A percentile compares a stretch with the other conserved stretches of the same genome.
Conservation (phyloP, 805 yeast genomes). For the Nakazawaea peltata region DNA sequence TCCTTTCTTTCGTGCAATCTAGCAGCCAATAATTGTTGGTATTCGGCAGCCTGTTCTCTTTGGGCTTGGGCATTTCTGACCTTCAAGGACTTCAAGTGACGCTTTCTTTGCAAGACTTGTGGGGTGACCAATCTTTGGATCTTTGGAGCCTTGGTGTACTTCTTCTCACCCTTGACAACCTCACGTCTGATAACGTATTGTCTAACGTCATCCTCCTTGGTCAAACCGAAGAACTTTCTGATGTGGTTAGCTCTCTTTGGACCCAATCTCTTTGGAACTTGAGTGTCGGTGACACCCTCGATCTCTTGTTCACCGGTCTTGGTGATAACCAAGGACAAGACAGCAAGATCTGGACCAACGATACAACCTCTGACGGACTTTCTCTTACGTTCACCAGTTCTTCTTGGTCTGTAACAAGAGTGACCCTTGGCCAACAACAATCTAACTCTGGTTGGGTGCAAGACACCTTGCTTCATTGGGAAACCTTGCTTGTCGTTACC, state of each 20-base stretch:
- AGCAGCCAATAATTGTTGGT: conserved; percentile 97
- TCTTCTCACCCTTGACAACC: conserved; percentile 95
- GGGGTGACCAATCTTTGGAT: conserved; percentile 99
- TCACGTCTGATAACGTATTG: conserved; percentile 96
- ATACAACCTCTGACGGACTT: conserved; percentile 99
- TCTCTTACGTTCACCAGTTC: conserved; percentile 99
- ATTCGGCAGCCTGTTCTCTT: conserved; percentile 99
- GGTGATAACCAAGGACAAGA: conserved; percentile 83
- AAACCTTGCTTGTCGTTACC: conserved; percentile 99
- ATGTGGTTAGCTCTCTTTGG: conserved; percentile 99
- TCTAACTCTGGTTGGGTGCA: conserved; percentile 99
- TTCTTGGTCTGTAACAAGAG: conserved; percentile 99
- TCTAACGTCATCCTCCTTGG: conserved; percentile 90
- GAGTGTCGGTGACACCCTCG: conserved; percentile 90
- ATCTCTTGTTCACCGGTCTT: conserved; percentile 97
- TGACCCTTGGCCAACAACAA: conserved; percentile 87
- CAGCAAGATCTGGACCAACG: conserved; percentile 95
- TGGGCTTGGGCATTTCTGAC: conserved; percentile 95
- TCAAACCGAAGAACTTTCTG: conserved; percentile 98
- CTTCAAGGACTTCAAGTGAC: conserved; percentile 90
- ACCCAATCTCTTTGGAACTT: conserved; percentile 98
- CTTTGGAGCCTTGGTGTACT: conserved; percentile 99
- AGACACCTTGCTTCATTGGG: conserved; percentile 99
- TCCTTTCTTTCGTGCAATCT: conserved; percentile 98
- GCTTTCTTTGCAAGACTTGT: conserved; percentile 98